A percentile compares a stretch with the other conserved stretches of the same genome.
phyloP scores from a whole-genome alignment of 2,329 filamentous ascomycete genomes.

The Aspergillus neoniger region DNA sequence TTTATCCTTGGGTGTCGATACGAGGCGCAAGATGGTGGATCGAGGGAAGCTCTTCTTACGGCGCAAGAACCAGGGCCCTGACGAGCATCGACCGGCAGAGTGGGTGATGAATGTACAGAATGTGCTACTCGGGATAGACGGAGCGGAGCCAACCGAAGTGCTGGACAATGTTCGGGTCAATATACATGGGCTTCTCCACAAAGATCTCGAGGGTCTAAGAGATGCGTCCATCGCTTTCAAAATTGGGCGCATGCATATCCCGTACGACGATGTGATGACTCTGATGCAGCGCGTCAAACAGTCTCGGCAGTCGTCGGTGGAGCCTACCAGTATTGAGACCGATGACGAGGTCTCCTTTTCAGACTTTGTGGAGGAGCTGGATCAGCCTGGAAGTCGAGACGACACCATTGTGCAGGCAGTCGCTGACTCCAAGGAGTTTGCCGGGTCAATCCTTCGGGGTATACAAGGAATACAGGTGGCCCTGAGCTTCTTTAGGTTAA shows the following conservation, averaged over 20 bases:
- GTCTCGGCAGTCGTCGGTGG: constrained; percentile 38
- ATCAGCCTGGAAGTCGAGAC: constrained; percentile 65
- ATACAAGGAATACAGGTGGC: constrained; percentile 97
- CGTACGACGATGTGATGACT: constrained; percentile 78
- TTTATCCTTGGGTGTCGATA: constrained; percentile 85
- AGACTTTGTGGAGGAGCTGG: constrained; percentile 73
- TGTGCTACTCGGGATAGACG: constrained; percentile 83
- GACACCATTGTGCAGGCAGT: constrained; percentile 77
- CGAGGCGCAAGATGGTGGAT: constrained; percentile 86
- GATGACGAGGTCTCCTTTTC: constrained; percentile 65
- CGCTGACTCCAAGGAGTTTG: constrained; percentile 89
- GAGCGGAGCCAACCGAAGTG: constrained; percentile 80
- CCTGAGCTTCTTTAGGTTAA: constrained; percentile 84
- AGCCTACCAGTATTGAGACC: constrained; percentile 44
- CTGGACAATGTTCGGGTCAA: constrained; percentile 87
- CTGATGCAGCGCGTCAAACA: constrained; percentile 36
- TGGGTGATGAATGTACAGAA: constrained; percentile 89
- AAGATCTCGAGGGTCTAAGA: constrained; percentile 79
- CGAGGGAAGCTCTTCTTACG: constrained; percentile 79
- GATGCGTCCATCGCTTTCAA: constrained; percentile 91
- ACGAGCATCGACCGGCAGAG: constrained; percentile 76
- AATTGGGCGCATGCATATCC: constrained; percentile 84
- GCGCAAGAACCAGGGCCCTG: constrained; percentile 66
- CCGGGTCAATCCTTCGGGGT: constrained; percentile 83
- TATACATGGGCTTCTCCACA: constrained; percentile 86